Evolutionary conservation across 2,329 filamentous ascomycete species (phyloP), one percentile per base, ranked within the genome.

Genomic region (Arthrinium phaeospermum): DNA sequence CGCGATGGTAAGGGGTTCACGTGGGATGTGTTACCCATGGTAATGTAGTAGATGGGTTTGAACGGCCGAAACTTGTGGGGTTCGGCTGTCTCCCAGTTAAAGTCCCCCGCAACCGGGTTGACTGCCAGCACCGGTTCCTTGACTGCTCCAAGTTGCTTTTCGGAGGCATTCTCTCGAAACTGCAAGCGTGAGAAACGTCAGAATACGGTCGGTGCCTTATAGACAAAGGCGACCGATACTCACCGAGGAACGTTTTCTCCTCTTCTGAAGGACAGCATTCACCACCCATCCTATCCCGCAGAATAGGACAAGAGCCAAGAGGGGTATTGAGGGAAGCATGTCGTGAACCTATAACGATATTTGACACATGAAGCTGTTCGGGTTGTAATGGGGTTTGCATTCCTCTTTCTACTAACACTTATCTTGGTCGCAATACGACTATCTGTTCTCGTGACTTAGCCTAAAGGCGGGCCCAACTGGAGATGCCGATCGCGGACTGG

Each of bases 31-130:
- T 64, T 68, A 86, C 87, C 87, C 87, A 90, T 89, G 0, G 86
- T 88, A 72, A 89, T 88, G 75, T 89, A 81, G 75, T 88, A 89
- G 3, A 83, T 82, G 0, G 86, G 83, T 77, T 88, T 88, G 77
- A 87, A 89, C 0, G 86, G 86, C 2, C 87, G 81, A 47, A 86
- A 81, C 49, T 82, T 80, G 3, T 76, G 73, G 0, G 86, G 85
- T 12, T 81, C 77, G 1, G 79, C 80, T 1, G 76, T 73, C 49
- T 81, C 77, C 83, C 85, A 87, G 73, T 86, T 79, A 71, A 86
- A 84, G 5, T 78, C 75, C 16, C 37, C 64, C 57, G 34, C 57
- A 2, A 64, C 34, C 4, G 57, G 57, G 34, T 41, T n/a, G 34
- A 64, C 57, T 64, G 19, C n/a, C 19, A 41, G 34, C 22, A 34